Conservation (phyloP, 2,329 filamentous ascomycete species). For the Colletotrichum gloeosporioides region DNA sequence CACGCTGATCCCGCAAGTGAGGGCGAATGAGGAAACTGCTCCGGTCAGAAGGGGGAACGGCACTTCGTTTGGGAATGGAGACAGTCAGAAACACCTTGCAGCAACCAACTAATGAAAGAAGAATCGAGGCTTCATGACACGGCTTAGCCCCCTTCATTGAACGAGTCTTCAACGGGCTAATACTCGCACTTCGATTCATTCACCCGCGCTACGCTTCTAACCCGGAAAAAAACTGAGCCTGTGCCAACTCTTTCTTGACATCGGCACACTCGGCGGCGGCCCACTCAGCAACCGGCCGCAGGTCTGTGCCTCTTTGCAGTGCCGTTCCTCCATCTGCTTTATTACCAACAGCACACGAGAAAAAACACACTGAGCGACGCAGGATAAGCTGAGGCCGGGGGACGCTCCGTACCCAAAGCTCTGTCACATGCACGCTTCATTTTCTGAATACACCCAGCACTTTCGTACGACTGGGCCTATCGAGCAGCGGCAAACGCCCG, state of each 20-base stretch:
- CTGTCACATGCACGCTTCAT: conserved; percentile 8
- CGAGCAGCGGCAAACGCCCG: background rate
- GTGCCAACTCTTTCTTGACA: background rate
- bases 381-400: background rate
- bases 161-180: background rate
- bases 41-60: background rate
- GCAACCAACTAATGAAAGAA: background rate
- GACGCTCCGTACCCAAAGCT: background rate
- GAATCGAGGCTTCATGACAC: background rate
- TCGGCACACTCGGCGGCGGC: background rate
- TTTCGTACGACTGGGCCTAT: background rate
- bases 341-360: background rate
- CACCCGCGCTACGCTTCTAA: background rate
- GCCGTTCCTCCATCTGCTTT: background rate
- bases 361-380: background rate
- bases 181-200: background rate
- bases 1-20: background rate
- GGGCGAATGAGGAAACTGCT: background rate
- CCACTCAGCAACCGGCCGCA: background rate
- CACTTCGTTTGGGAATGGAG: background rate
- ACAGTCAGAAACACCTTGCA: background rate
- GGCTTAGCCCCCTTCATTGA: background rate
- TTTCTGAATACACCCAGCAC: background rate
- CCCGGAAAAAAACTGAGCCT: background rate
- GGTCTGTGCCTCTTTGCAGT: background rate